Evolutionary conservation across 345 rosid species (phyloP).

Genomic region (Jatropha curcas): DNA sequence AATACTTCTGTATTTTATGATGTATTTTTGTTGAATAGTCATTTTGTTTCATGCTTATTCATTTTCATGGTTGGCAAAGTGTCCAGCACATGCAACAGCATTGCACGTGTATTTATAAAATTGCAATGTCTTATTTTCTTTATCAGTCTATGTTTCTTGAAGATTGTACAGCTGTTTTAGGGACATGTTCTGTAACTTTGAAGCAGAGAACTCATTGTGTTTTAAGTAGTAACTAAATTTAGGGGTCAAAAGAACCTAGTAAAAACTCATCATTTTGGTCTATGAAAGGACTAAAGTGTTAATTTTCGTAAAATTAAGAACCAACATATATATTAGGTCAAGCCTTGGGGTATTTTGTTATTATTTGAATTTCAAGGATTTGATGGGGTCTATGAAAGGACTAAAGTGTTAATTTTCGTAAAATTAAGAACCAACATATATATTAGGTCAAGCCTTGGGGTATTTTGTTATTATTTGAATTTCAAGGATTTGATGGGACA

Average conservation of each 20-base stretch:
- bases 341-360: background rate
- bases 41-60: background rate
- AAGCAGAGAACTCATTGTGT: background rate
- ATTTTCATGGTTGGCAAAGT: background rate
- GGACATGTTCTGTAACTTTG: background rate
- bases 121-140: background rate
- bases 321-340: background rate
- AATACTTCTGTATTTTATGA: background rate
- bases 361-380: background rate
- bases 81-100: background rate
- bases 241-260: background rate
- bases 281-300: background rate
- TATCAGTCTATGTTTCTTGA: background rate
- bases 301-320: background rate
- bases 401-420: background rate
- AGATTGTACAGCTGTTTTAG: background rate
- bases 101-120: background rate
- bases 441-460: background rate
- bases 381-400: background rate
- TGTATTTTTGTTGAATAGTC: background rate
- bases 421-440: background rate
- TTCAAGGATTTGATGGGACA: background rate
- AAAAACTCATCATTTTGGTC: background rate
- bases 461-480: background rate
- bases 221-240: background rate